Percentiles rank a stretch among this genome's conserved stretches.
Conservation (phyloP, 306 rosid genomes). For the Potentilla sterilis region DNA sequence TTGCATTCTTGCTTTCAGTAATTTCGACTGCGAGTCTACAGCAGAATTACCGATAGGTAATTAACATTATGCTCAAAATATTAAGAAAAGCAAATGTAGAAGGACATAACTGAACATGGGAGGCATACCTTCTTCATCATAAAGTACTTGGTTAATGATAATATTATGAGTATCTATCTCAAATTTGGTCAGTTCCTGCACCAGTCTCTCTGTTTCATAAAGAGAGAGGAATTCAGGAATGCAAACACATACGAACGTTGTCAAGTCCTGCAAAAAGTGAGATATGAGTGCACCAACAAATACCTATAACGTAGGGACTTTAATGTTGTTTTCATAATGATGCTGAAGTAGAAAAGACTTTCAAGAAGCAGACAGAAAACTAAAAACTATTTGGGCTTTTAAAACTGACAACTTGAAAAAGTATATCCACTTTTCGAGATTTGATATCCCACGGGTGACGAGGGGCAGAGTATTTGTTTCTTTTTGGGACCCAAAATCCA, state of each 20-base stretch:
- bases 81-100: not conserved
- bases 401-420: not conserved
- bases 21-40: slow-evolving; percentile 78
- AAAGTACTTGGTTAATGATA: slow-evolving; percentile 92
- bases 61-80: not conserved
- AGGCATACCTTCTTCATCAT: slow-evolving; percentile 71
- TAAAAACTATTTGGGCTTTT: not conserved
- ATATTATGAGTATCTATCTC: slow-evolving; percentile 99
- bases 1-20: slow-evolving; percentile 94
- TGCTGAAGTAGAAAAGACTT: not conserved
- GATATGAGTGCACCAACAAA: slow-evolving; percentile 16
- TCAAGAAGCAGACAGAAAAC: not conserved
- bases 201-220: slow-evolving; percentile 97
- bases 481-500: not conserved
- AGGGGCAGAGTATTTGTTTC: not conserved
- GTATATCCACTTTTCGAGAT: not conserved
- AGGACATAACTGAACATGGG: not conserved
- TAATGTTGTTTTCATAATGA: not conserved
- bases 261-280: slow-evolving; percentile 75
- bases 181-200: slow-evolving; percentile 89
- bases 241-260: slow-evolving; percentile 96
- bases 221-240: slow-evolving; percentile 98
- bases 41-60: slow-evolving; percentile 4
- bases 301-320: not conserved
- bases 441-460: not conserved